Conservation (phyloP, 2,329 filamentous ascomycete genomes). For the Epichloe gansuensis region DNA sequence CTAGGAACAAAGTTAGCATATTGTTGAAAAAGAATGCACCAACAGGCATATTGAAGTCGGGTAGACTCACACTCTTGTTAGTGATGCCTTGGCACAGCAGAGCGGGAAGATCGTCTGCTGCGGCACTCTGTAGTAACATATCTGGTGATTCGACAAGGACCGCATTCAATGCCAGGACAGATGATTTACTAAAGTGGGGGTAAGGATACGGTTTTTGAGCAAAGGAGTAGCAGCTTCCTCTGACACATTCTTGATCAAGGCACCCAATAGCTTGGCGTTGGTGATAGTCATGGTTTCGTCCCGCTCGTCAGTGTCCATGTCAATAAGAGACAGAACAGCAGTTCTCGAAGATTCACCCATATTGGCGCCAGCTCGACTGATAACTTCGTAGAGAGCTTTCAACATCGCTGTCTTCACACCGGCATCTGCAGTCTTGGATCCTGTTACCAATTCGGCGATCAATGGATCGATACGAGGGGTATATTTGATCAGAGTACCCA, state of each 20-base stretch:
- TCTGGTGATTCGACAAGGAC: slow-evolving; percentile 71
- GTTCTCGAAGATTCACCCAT: slow-evolving; percentile 87
- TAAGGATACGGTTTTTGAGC: slow-evolving; percentile 65
- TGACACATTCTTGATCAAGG: slow-evolving; percentile 77
- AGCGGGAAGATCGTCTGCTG: slow-evolving; percentile 63
- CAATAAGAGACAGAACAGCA: slow-evolving; percentile 80
- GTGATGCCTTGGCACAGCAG: slow-evolving; percentile 69
- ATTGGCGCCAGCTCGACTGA: slow-evolving; percentile 85
- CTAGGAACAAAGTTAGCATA: slow-evolving; percentile 26
- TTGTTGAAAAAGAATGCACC: neutral
- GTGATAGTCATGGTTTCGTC: slow-evolving; percentile 76
- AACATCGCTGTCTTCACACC: slow-evolving; percentile 94
- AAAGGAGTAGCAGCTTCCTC: slow-evolving; percentile 50
- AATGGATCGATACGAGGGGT: slow-evolving; percentile 92
- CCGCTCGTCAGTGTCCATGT: slow-evolving; percentile 64
- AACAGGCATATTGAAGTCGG: slow-evolving; percentile 8
- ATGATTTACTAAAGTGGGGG: slow-evolving; percentile 62
- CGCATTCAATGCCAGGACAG: slow-evolving; percentile 78
- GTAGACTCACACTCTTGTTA: slow-evolving; percentile 54
- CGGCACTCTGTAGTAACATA: slow-evolving; percentile 50
- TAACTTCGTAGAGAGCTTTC: slow-evolving; percentile 89
- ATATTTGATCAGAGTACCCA: slow-evolving; percentile 90
- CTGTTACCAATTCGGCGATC: slow-evolving; percentile 85
- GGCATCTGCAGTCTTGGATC: slow-evolving; percentile 73
- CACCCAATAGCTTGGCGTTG: slow-evolving; percentile 79